Percentiles rank a stretch among this genome's conserved stretches.
Conservation (phyloP, 176 grass and related monocot genomes). For the Bolboschoenus planiculmis region DNA sequence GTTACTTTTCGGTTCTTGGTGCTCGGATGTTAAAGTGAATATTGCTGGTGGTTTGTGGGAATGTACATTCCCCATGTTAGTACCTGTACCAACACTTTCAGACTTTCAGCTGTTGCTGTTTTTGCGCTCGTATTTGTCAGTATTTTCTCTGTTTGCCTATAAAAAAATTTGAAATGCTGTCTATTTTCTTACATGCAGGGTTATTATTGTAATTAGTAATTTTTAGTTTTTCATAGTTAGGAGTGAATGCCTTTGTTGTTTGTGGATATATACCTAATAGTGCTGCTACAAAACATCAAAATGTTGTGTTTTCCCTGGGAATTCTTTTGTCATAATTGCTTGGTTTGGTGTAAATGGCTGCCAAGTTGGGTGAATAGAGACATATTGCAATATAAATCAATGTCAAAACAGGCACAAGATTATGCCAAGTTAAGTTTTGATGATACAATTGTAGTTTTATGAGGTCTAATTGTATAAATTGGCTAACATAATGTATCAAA, state of each 20-base stretch:
- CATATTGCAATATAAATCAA: not conserved
- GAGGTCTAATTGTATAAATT: no score
- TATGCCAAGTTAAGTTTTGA: not conserved
- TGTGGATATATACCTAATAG: not conserved
- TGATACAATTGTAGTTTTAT: no score
- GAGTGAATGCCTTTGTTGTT: not conserved
- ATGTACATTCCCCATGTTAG: not conserved
- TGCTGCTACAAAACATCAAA: not conserved
- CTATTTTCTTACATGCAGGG: not conserved
- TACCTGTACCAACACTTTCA: not conserved
- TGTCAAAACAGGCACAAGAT: not conserved
- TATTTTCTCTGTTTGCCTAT: not conserved
- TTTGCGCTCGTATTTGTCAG: not conserved
- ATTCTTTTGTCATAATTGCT: not conserved
- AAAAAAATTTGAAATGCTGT: not conserved
- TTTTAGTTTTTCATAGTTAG: not conserved
- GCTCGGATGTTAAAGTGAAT: not conserved
- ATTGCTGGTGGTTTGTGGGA: not conserved
- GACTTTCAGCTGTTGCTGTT: not conserved
- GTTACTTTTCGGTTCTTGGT: not conserved
- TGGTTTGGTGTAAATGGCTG: not conserved
- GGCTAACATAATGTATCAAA: no score
- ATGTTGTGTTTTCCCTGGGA: not conserved
- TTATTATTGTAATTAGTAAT: not conserved
- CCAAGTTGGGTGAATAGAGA: not conserved